Evolutionary conservation across 768 basidiomycete genomes (phyloP).

Genomic region (Lactarius pseudohatsudake): DNA sequence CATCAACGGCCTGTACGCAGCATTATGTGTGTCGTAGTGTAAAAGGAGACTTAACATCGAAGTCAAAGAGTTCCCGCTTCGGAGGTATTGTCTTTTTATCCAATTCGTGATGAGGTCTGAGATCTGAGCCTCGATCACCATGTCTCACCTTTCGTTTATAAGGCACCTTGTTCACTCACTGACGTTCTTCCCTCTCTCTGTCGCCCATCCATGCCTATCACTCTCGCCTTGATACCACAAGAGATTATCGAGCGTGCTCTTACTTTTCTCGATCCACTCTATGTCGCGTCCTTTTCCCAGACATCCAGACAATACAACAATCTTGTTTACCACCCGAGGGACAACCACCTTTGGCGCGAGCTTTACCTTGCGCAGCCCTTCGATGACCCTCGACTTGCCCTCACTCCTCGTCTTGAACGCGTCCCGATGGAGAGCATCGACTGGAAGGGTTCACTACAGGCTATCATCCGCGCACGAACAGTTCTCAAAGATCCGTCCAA

Average conservation of each 20-base stretch:
- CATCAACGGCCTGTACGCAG: too few relatives aligned
- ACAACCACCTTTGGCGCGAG: conserved; percentile 58
- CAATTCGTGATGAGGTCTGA: neutral
- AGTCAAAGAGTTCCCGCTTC: neutral
- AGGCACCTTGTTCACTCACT: neutral
- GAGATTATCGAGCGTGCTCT: conserved; percentile 65
- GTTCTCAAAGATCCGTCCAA: conserved; percentile 40
- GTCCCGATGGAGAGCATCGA: conserved; percentile 24
- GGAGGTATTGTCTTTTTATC: neutral
- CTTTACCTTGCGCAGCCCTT: conserved; percentile 63
- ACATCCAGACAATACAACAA: conserved; percentile 45
- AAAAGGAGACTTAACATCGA: neutral
- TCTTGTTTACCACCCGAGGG: conserved; percentile 47
- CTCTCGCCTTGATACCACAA: conserved; percentile 40
- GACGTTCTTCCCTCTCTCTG: neutral
- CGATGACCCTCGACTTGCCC: conserved; percentile 60
- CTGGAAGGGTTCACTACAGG: conserved; percentile 57
- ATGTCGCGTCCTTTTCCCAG: conserved; percentile 55
- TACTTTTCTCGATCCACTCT: conserved; percentile 55
- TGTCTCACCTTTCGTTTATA: conserved; percentile 9
- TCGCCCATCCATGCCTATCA: neutral
- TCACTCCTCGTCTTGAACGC: conserved; percentile 39
- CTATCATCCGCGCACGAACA: conserved; percentile 53
- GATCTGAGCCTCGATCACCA: neutral
- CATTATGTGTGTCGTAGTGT: too few relatives aligned